These are phyloP conservation scores for Clitoria ternatea DNA, from an alignment of 306 rosid species.

Conservation along the genomic window DNA sequence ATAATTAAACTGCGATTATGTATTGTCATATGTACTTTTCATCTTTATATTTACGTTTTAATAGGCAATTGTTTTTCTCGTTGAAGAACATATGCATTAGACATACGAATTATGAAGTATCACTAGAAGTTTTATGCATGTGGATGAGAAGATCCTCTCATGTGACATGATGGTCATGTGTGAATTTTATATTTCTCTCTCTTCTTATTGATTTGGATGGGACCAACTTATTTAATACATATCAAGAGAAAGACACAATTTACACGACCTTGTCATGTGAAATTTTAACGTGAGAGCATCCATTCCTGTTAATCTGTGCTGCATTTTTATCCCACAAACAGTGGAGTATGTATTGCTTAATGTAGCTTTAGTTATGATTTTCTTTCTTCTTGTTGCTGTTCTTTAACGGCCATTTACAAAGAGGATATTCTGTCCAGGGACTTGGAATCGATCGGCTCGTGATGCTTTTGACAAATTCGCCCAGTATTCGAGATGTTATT, in stretches of 20 bases:
- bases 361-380: too few species aligned
- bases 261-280: too few species aligned
- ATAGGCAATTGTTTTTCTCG: not conserved
- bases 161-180: too few species aligned
- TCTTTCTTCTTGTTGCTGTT: not conserved
- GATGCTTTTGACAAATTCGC: constrained; percentile 90
- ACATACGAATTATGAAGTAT: not conserved
- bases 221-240: too few species aligned
- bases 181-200: too few species aligned
- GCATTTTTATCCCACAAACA: not conserved
- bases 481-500: constrained; percentile 92
- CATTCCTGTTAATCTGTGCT: not conserved
- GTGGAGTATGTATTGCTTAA: too few species aligned
- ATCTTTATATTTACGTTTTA: not conserved
- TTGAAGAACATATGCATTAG: not conserved
- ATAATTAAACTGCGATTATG: not conserved
- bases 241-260: too few species aligned
- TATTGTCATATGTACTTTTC: not conserved
- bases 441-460: constrained; percentile 95
- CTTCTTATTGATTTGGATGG: too few species aligned
- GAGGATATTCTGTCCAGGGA: constrained; percentile 56
- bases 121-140: not conserved
- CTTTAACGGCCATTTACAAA: constrained; percentile 17
- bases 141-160: too few species aligned
- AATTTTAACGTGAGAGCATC: too few species aligned